Evolutionary conservation across 2,329 filamentous ascomycete species (phyloP), one percentile per base, ranked within the genome.

Genomic region (Aspergillus eucalypticola): DNA sequence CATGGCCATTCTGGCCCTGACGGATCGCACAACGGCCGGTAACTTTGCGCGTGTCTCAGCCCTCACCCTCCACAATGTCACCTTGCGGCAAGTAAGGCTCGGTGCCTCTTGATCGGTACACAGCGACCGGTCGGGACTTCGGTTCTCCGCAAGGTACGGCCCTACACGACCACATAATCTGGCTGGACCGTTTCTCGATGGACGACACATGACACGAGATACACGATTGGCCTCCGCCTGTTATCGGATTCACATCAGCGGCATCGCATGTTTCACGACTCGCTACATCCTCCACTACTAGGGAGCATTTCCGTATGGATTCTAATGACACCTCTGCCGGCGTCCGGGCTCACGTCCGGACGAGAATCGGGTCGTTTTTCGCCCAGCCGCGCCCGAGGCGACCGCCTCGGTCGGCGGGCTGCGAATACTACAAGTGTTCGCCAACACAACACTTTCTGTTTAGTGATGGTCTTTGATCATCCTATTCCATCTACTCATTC

Each of bases 1-100:
- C 67, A 72, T 38, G 72, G 72, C 7, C 67, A 76, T 49, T 70
- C 73, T 8, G 72, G 71, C 15, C 70, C 74, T 1, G 74, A 77
- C 59, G 69, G 69, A 57, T 72, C 73, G 0, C 67, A 64, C 13
- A 71, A 71, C 44, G 69, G 70, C 50, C 73, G 73, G 62, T 77
- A 74, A 67, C 27, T 17, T 27, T 39, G 35, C 15, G 13, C 38
- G 42, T 25, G 17, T 19, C 42, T 13, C 32, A 59, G n/a, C 27
- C 7, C 32, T 8, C 19, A 25, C 8, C 11, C 27, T 13, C 15
- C 27, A 35, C 15, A 35, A 6, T 44, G 21, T 15, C 17, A 49
- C 42, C 23, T 35, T 53, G 54, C 54, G 25, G 49, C 32, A 54
- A 21, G 53, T n/a, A 35, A 38, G 38, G 51, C 38, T 19, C 48